Percentiles rank a stretch among this genome's conserved stretches.
These are phyloP conservation scores for Colletotrichum sp. DNA, from an alignment of 2,329 filamentous ascomycete species.

Conservation along the genomic window DNA sequence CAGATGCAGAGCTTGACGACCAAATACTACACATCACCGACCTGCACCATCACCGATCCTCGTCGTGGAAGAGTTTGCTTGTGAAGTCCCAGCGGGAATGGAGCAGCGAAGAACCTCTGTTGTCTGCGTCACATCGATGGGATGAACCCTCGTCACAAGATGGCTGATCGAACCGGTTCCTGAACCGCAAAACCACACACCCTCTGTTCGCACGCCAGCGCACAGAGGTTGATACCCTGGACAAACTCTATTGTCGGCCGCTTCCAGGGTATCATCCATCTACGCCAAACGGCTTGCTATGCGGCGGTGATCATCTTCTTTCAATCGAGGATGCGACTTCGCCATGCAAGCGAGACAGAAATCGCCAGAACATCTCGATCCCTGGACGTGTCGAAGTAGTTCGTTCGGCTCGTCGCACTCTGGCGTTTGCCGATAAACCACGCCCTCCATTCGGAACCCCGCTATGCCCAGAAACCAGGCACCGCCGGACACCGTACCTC, in stretches of 20 bases:
- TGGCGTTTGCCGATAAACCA: not conserved
- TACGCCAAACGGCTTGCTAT: not conserved
- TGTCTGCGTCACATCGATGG: not conserved
- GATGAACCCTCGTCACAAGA: not conserved
- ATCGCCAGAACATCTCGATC: not conserved
- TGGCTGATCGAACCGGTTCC: not conserved
- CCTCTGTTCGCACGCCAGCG: not conserved
- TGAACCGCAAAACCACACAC: not conserved
- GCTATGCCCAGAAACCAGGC: not conserved
- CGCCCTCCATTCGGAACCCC: not conserved
- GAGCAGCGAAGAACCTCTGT: not conserved
- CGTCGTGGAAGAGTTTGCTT: not conserved
- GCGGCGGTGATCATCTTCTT: not conserved
- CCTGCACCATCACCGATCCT: not conserved
- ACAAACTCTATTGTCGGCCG: not conserved
- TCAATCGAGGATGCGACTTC: not conserved
- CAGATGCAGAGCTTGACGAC: not conserved
- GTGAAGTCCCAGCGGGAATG: constrained; percentile 1
- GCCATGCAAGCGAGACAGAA: not conserved
- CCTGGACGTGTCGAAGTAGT: not conserved
- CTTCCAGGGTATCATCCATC: not conserved
- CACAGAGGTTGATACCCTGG: not conserved
- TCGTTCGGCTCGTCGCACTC: not conserved
- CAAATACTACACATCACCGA: not conserved
- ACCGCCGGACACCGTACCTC: not conserved